Base-by-base conservation (phyloP, 2,329 filamentous ascomycete species). In the Diaporthe amygdali region DNA sequence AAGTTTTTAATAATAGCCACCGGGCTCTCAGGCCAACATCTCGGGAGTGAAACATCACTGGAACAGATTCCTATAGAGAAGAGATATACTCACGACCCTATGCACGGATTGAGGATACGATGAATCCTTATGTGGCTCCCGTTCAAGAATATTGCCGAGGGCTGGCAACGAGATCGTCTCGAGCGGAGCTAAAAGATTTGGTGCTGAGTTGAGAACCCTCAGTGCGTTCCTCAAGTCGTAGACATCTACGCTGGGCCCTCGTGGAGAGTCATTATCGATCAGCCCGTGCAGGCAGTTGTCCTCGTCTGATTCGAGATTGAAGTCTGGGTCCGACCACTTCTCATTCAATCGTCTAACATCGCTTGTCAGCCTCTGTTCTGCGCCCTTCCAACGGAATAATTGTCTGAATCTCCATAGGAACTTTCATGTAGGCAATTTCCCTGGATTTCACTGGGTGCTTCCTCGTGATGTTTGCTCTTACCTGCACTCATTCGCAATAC, bases 291-390 rank as follows among this genome's bases (percentile, higher is more conserved):
- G 78, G 47, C 83, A 84, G 74, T 84, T 83, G 12, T 76, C 55
- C 2, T 74, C 74, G 70, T 85, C 82, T 14, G 74, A 72, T 73
- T 84, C 83, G 47, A 85, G 81, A 70, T 85, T 82, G 71, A 84
- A 85, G 72, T 84, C 82, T 1, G 82, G 78, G 61, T 85, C 84
- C 51, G 80, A 83, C 69, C 82, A 85, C 75, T 84, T 85, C 70
- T 83, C 79, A 70, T 85, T 86, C 47, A 81, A 84, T 37, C 82
- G 82, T 3, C 55, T 61, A 32, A 9, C 37, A 61, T 4, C 5
- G n/a, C 55, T 56, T 30, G 55, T 61, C 37, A 61, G 39, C 25
- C 15, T 34, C 2, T 5, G 2, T n/a, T 14, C 7, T 12, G 12
- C 32, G 25, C 22, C 2, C 30, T 10, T 5, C 30, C 27, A n/a